These are phyloP conservation scores for Drechslera avenae DNA, from an alignment of 2,329 filamentous ascomycete genomes.

Conservation along the genomic window DNA sequence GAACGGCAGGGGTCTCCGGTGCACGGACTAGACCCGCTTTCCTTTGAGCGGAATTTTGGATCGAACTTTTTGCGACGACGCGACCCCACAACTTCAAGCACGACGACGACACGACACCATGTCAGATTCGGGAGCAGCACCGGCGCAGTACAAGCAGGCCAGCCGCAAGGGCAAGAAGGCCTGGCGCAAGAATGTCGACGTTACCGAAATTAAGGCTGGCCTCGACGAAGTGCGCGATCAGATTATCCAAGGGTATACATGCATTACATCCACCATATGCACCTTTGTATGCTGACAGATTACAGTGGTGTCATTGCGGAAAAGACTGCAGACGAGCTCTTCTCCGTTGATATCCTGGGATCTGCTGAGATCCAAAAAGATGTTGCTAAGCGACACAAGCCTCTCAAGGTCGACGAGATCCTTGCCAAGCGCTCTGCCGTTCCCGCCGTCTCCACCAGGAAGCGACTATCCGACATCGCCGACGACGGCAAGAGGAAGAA, in stretches of 20 bases:
- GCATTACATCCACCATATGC: constrained; percentile 2
- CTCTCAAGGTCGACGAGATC: constrained; percentile 89
- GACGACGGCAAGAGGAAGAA: constrained; percentile 72
- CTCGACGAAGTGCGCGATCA: constrained; percentile 85
- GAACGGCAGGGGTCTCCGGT: constrained; percentile 10
- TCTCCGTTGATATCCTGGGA: constrained; percentile 78
- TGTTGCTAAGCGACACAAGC: constrained; percentile 72
- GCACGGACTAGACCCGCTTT: constrained; percentile 11
- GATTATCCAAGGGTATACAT: constrained; percentile 80
- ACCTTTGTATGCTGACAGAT: constrained; percentile 15
- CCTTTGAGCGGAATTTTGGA: constrained; percentile 19
- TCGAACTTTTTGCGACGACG: constrained; percentile 21
- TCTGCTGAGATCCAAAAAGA: constrained; percentile 69
- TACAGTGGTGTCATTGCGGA: constrained; percentile 82
- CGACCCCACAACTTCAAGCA: constrained; percentile 14
- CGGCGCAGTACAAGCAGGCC: constrained; percentile 81
- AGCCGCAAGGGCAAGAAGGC: constrained; percentile 98
- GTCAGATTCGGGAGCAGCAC: constrained; percentile 58
- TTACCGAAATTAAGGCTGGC: constrained; percentile 82
- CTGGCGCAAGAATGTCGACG: constrained; percentile 97
- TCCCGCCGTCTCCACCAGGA: constrained; percentile 76
- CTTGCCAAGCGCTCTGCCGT: constrained; percentile 82
- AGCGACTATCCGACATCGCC: constrained; percentile 75
- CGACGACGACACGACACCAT: constrained; percentile 17
- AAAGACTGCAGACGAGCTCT: constrained; percentile 81